These are phyloP conservation scores for Tubosaeta sp. DNA, from an alignment of 768 basidiomycete genomes.

Conservation along the genomic window DNA sequence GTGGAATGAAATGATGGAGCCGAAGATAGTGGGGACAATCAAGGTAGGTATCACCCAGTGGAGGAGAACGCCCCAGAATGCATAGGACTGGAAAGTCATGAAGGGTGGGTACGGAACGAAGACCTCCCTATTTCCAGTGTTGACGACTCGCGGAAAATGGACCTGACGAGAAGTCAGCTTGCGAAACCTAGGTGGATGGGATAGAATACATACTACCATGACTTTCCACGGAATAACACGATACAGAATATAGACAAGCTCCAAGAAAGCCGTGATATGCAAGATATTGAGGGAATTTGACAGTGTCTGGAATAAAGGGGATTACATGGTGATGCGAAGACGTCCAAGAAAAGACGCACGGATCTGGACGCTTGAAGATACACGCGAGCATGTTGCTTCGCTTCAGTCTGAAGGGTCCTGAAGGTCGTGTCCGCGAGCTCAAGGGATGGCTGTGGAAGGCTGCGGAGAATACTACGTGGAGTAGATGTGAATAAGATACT, in stretches of 20 bases:
- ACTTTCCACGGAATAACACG: slow-evolving; percentile 51
- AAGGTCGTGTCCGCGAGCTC: slow-evolving; percentile 21
- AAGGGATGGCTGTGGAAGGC: slow-evolving; percentile 17
- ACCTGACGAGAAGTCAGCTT: slow-evolving; percentile 14
- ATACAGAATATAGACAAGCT: slow-evolving; percentile 51
- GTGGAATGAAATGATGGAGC: slow-evolving; percentile 60
- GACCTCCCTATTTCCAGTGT: slow-evolving; percentile 11
- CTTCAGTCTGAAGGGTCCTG: slow-evolving; percentile 17
- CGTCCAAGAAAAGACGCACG: slow-evolving; percentile 13
- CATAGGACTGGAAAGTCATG: slow-evolving; percentile 38
- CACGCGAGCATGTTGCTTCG: slow-evolving; percentile 14
- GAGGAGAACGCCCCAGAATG: slow-evolving; percentile 51
- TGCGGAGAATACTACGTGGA: slow-evolving; percentile 26
- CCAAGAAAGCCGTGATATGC: slow-evolving; percentile 48
- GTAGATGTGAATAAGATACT: slow-evolving; percentile 19
- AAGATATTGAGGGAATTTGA: slow-evolving; percentile 66
- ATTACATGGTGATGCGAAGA: background rate
- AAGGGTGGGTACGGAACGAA: slow-evolving; percentile 48
- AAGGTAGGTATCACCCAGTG: slow-evolving; percentile 65
- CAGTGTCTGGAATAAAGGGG: slow-evolving; percentile 40
- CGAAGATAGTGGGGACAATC: slow-evolving; percentile 53
- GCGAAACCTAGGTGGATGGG: background rate
- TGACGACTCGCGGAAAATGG: slow-evolving; percentile 8
- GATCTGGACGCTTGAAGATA: slow-evolving; percentile 25
- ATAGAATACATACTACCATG: slow-evolving; percentile 33